These are phyloP conservation scores for Bretziella fagacearum DNA, from an alignment of 2,329 filamentous ascomycete species.

Conservation along the genomic window DNA sequence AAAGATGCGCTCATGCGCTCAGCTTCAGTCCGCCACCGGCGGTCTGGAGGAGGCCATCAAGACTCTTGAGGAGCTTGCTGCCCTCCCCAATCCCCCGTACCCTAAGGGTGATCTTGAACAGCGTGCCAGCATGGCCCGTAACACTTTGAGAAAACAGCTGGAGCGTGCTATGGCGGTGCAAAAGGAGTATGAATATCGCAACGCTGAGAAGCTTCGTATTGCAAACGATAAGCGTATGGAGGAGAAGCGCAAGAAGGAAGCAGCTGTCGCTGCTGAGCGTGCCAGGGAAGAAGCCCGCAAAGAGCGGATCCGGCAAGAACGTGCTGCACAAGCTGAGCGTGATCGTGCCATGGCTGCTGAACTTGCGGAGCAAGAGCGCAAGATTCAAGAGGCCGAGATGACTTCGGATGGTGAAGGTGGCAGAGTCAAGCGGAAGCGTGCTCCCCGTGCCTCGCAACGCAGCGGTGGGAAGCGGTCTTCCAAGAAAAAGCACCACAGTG, in stretches of 20 bases:
- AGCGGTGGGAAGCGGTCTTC: conserved; percentile 24
- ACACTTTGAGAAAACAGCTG: conserved; percentile 84
- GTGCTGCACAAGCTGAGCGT: conserved; percentile 60
- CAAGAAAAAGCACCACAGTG: conserved; percentile 39
- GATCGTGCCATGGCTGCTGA: conserved; percentile 57
- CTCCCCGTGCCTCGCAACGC: conserved; percentile 26
- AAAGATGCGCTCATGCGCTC: conserved; percentile 56
- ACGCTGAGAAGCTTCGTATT: conserved; percentile 70
- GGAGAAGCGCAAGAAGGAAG: conserved; percentile 62
- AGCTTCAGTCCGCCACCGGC: conserved; percentile 62
- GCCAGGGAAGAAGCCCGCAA: conserved; percentile 57
- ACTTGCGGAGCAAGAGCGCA: conserved; percentile 52
- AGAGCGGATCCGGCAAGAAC: conserved; percentile 71
- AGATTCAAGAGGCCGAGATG: conserved; percentile 56
- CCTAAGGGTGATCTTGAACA: conserved; percentile 81
- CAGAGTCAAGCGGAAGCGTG: conserved; percentile 60
- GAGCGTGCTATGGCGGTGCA: conserved; percentile 72
- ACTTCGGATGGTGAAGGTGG: conserved; percentile 71
- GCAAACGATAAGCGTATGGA: conserved; percentile 66
- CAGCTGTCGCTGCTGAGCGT: conserved; percentile 49
- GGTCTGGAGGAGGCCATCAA: conserved; percentile 79
- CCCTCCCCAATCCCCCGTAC: conserved; percentile 58
- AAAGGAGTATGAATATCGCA: conserved; percentile 81
- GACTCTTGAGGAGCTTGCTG: conserved; percentile 45
- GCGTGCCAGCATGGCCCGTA: conserved; percentile 90